These are phyloP conservation scores for Aspergillus sp. DNA, from an alignment of 2,329 filamentous ascomycete species.

Conservation along the genomic window DNA sequence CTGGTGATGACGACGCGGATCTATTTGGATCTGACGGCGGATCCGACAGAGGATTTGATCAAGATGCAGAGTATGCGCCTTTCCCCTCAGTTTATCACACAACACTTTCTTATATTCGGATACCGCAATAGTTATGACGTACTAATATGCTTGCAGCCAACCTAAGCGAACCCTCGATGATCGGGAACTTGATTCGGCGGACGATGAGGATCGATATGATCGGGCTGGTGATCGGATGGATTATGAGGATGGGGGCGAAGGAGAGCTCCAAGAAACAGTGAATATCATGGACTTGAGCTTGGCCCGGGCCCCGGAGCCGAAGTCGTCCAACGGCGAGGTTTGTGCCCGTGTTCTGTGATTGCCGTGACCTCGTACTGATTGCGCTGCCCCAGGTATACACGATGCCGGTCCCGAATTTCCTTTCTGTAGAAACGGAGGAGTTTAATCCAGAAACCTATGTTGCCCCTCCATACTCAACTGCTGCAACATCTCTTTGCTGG, in stretches of 20 bases:
- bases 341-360: slow-evolving; percentile 3
- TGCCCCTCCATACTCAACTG: slow-evolving; percentile 62
- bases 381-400: slow-evolving; percentile 54
- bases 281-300: slow-evolving; percentile 57
- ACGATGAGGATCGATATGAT: slow-evolving; percentile 59
- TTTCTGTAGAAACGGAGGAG: slow-evolving; percentile 60
- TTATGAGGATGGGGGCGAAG: slow-evolving; percentile 40
- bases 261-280: slow-evolving; percentile 48
- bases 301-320: slow-evolving; percentile 57
- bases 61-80: slow-evolving; percentile 31
- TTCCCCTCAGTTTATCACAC: not conserved
- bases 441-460: slow-evolving; percentile 63
- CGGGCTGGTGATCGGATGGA: slow-evolving; percentile 49
- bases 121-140: not conserved
- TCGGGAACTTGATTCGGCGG: slow-evolving; percentile 63
- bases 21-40: slow-evolving; percentile 49
- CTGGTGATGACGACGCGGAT: slow-evolving; percentile 41
- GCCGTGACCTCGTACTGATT: not conserved
- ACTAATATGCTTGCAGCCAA: slow-evolving; percentile 26
- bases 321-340: slow-evolving; percentile 46
- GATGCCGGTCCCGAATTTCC: slow-evolving; percentile 63
- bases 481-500: slow-evolving; percentile 66
- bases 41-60: slow-evolving; percentile 41
- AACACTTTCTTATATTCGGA: not conserved
- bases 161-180: slow-evolving; percentile 56